Conservation (phyloP, 2,329 filamentous ascomycete genomes). For the Diplocarpon rosae region DNA sequence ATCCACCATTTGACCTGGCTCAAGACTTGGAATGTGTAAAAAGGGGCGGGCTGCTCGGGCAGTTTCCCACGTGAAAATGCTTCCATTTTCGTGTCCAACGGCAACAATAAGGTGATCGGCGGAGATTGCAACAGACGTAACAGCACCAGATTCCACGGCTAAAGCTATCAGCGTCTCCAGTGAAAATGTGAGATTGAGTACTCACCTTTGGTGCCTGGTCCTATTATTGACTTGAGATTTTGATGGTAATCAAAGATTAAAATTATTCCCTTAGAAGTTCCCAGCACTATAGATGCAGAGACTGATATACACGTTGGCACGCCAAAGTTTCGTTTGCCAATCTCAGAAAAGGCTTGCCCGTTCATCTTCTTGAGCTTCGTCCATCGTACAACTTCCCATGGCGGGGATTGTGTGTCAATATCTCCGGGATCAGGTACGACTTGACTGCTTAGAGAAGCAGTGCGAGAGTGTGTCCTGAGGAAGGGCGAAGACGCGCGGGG, state of each 20-base stretch:
- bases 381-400: slow-evolving; percentile 97
- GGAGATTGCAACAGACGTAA: slow-evolving; percentile 81
- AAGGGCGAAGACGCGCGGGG: slow-evolving; percentile 63
- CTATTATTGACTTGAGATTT: slow-evolving; percentile 86
- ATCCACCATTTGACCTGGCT: slow-evolving; percentile 51
- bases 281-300: slow-evolving; percentile 77
- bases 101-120: slow-evolving; percentile 90
- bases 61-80: slow-evolving; percentile 96
- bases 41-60: slow-evolving; percentile 75
- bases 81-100: slow-evolving; percentile 77
- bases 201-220: slow-evolving; percentile 79
- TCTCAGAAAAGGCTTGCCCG: slow-evolving; percentile 82
- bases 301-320: slow-evolving; percentile 81
- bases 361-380: slow-evolving; percentile 85
- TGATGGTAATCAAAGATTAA: slow-evolving; percentile 97
- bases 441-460: slow-evolving; percentile 67
- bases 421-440: slow-evolving; percentile 51
- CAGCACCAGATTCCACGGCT: slow-evolving; percentile 82
- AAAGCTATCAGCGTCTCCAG: slow-evolving; percentile 25
- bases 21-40: slow-evolving; percentile 70
- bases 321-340: slow-evolving; percentile 85
- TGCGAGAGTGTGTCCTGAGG: slow-evolving; percentile 64
- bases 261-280: slow-evolving; percentile 89
- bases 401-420: slow-evolving; percentile 61
- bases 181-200: slow-evolving; percentile 1